Base-by-base conservation (phyloP, 169 alveolate genomes). In the Plasmodium ovale region DNA sequence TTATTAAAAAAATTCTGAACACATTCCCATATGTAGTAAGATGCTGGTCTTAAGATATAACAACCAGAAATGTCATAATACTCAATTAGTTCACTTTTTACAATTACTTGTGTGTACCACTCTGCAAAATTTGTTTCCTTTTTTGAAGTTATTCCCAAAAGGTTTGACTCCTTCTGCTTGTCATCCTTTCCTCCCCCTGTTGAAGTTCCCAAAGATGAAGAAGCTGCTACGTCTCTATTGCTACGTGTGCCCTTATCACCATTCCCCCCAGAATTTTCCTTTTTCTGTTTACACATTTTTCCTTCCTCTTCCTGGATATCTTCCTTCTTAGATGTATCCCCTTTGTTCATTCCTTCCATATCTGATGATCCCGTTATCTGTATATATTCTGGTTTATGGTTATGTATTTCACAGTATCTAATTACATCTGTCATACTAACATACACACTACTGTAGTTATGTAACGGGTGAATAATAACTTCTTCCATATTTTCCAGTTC, bases 41-140 rank as follows among this genome's bases (percentile, higher is more conserved):
- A 96, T 97, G 98, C 96, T 12, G 99, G 99, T 49, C 99, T 95
- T 44, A 98, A 91, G 51, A 99, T 98, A 94, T 98, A 99, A 87
- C 99, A 99, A 12, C 99, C 99, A 21, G 99, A 96, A 47, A 99
- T 96, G 87, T 98, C 99, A 92, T 99, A 98, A 95, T 98, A 98
- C 88, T 98, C 99, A 21, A 99, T 97, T 98, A 99, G 91, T 91
- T 98, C 99, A 69, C 99, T 95, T 64, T 97, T 97, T 31, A 97
- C 94, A 44, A 99, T 97, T 33, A 97, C 99, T 90, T 95, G 97
- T 25, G 96, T 88, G 87, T 94, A 96, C 97, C 98, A 96, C 62
- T 94, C 97, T 4, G 98, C 90, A 88, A 95, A 95, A 89, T 94
- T 92, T 7, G 72, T 95, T 9, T 69, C 84, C 89, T 96, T 96